Evolutionary conservation across 208 protist species (phyloP), one percentile per base, ranked within the genome.

Genomic region (Acanthamoeba divionensis): DNA sequence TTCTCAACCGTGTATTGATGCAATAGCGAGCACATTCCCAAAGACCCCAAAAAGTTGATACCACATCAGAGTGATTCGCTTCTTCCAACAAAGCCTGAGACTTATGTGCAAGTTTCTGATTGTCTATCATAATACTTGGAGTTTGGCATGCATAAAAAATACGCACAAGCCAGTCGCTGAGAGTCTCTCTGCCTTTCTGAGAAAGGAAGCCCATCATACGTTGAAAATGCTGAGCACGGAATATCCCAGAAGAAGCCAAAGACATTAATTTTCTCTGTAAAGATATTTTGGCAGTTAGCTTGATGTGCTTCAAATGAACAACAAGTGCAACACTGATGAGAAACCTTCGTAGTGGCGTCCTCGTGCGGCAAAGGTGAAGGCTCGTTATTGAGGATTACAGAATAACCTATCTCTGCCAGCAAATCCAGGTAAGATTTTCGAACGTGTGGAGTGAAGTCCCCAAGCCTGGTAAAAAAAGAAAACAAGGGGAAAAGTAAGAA

Each of bases 21-120:
- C 87, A 93, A 48, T 60, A 93, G 69, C 86, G 90, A 48, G 60
- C 80, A 45, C 75, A 87, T 50, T 93, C 91, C 87, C 88, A 93
- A 26, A 60, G 54, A n/a, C 54, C n/a, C 91, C 91, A 93, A 60
- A 89, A 92, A 31, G 77, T 87, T 41, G 82, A 55, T 36, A 92
- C 55, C 36, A 62, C 90, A 65, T 83, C 66, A 13, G 90, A 92
- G 31, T 45, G 54, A 36, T 31, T 52, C 33, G n/a, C 41, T 33
- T 44, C 24, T 9, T 69, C 38, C 3, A 33, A 24, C 12, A 86
- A 33, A 47, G 52, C 31, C 12, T 77, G 36, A 26, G 0, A 9
- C 69, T 83, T 4, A 38, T 47, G 41, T 24, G 54, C 6, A 12
- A 55, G 45, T 57, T 21, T 33, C 38, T 82, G 66, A 63, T 50